A percentile compares a stretch with the other conserved stretches of the same genome.
These are phyloP conservation scores for Hericium rajendrae DNA, from an alignment of 768 basidiomycete species.

Conservation along the genomic window DNA sequence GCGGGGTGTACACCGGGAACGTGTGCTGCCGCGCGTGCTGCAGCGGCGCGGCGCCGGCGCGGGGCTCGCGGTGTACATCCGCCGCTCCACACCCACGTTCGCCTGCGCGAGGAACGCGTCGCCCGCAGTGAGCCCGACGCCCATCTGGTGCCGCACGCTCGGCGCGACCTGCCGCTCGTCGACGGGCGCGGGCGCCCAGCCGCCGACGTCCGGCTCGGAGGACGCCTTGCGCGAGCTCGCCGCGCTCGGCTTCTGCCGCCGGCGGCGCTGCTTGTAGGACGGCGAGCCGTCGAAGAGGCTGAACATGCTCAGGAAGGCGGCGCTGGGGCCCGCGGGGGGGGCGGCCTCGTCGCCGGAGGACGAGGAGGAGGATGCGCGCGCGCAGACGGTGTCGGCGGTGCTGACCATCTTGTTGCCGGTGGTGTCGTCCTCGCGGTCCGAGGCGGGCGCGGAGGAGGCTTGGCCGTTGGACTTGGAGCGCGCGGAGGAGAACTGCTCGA, in stretches of 20 bases:
- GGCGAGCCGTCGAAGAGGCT: conserved; percentile 80
- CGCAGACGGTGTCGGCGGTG: conserved; percentile 12
- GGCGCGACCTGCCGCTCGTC: conserved; percentile 24
- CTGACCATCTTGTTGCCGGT: conserved; percentile 13
- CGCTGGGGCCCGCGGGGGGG: conserved; percentile 17
- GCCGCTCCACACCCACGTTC: conserved; percentile 5
- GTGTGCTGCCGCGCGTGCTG: conserved; percentile 13
- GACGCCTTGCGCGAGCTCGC: conserved; percentile 23
- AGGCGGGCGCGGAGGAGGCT: conserved; percentile 8
- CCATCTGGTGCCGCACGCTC: conserved; percentile 11
- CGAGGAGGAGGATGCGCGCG: conserved; percentile 5
- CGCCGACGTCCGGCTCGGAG: conserved; percentile 11
- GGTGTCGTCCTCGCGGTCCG: conserved; percentile 9
- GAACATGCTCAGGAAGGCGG: conserved; percentile 52
- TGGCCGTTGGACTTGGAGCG: conserved; percentile 22
- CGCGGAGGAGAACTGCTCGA: conserved; percentile 69
- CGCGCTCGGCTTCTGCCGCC: conserved; percentile 46
- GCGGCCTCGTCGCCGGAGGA: conserved; percentile 16
- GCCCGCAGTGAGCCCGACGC: conserved; percentile 9
- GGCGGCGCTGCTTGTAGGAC: conserved; percentile 81
- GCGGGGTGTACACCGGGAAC: conserved; percentile 10
- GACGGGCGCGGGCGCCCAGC: conserved; percentile 2
- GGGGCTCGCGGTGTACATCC: background rate
- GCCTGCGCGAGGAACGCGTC: conserved; percentile 15
- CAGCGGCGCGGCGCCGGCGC: conserved; percentile 7